These are phyloP conservation scores for Cercophora newfieldiana DNA, from an alignment of 495 filamentous ascomycete species.

Conservation along the genomic window DNA sequence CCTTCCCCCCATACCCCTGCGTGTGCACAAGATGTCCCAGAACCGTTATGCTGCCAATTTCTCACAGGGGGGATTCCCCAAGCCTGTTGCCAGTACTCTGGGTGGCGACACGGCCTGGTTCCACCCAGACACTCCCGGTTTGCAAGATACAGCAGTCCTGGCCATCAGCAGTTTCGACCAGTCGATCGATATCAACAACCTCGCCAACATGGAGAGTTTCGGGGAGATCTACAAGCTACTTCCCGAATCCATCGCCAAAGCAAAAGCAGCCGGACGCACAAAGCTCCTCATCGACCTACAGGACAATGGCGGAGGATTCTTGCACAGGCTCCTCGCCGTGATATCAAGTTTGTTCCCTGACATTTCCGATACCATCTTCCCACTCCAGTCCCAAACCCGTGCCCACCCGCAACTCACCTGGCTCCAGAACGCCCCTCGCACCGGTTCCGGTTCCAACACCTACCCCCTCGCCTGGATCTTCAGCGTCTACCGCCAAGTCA, in stretches of 20 bases:
- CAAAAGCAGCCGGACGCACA: slow-evolving; percentile 16
- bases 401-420: slow-evolving; percentile 19
- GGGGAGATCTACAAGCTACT: slow-evolving; percentile 2
- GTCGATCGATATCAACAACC: neutral
- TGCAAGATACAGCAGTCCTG: slow-evolving; percentile 19
- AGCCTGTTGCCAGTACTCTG: neutral
- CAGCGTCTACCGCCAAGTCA: neutral
- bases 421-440: neutral
- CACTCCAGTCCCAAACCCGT: slow-evolving; percentile 14
- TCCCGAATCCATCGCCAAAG: slow-evolving; percentile 15
- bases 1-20: neutral
- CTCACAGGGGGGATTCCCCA: slow-evolving; percentile 13
- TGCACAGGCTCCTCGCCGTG: slow-evolving; percentile 38
- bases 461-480: neutral
- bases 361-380: slow-evolving; percentile 7
- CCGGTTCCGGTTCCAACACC: neutral
- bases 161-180: slow-evolving; percentile 15
- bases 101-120: slow-evolving; percentile 6
- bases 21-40: neutral
- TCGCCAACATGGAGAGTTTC: neutral
- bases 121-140: neutral
- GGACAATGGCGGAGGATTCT: slow-evolving; percentile 52
- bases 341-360: slow-evolving; percentile 38
- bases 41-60: slow-evolving; percentile 8
- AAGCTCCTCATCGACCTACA: slow-evolving; percentile 55